Conservation (phyloP, 1,139 yeast species). For the Yamadazyma diddensiae region DNA sequence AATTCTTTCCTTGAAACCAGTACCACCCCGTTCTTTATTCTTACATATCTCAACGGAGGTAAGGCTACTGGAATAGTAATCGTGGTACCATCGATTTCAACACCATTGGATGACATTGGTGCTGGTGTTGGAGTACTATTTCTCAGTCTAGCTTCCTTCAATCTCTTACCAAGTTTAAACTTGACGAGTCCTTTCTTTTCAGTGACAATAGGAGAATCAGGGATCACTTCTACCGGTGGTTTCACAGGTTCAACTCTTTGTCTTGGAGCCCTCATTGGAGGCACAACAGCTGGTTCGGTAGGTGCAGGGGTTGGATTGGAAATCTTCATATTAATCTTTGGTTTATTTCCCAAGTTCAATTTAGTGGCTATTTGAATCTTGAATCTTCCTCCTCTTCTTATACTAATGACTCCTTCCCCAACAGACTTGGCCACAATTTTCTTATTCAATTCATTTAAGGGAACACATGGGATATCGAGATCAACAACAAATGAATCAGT, state of each 20-base stretch:
- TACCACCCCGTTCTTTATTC: slow-evolving; percentile 23
- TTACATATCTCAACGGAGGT: slow-evolving; percentile 22
- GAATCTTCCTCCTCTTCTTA: slow-evolving; percentile 44
- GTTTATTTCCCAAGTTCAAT: slow-evolving; percentile 10
- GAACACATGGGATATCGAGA: slow-evolving; percentile 59
- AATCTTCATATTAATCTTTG: slow-evolving; percentile 23
- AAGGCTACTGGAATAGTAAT: slow-evolving; percentile 9
- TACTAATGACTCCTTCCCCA: slow-evolving; percentile 45
- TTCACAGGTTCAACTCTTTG: slow-evolving; percentile 2
- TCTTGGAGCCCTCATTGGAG: slow-evolving; percentile 6
- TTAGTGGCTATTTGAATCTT: slow-evolving; percentile 37
- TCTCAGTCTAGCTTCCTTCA: no score
- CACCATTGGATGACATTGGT: slow-evolving; percentile 9
- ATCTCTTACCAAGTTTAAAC: slow-evolving; percentile 6
- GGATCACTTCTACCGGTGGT: background rate
- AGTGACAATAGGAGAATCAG: no score
- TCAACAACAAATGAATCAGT: slow-evolving; percentile 57
- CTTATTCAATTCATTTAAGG: slow-evolving; percentile 49
- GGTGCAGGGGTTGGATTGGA: slow-evolving; percentile 5
- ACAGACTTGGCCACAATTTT: slow-evolving; percentile 56
- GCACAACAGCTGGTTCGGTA: slow-evolving; percentile 2
- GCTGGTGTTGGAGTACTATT: background rate
- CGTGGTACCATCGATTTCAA: slow-evolving; percentile 12
- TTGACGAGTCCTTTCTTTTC: slow-evolving; percentile 3
- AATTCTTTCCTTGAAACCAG: slow-evolving; percentile 5